A percentile compares a stretch with the other conserved stretches of the same genome.
phyloP scores from a whole-genome alignment of 2,329 filamentous ascomycete genomes.

The Falciphora oryzae region DNA sequence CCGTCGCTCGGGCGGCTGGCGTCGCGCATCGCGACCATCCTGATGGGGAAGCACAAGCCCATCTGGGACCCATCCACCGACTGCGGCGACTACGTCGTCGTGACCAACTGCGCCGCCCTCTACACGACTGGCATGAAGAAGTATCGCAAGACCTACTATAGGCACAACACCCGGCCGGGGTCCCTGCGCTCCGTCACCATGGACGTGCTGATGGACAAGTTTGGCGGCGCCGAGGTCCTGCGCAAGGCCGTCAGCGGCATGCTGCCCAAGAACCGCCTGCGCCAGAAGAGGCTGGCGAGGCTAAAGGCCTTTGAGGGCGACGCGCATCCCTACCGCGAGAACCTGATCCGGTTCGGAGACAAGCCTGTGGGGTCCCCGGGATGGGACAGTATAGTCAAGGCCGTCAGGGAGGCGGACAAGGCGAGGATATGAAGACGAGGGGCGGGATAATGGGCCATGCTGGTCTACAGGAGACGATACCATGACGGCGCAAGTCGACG shows the following conservation, averaged over 20 bases:
- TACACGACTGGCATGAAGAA: slow-evolving; percentile 89
- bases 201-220: slow-evolving; percentile 91
- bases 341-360: slow-evolving; percentile 69
- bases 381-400: slow-evolving; percentile 46
- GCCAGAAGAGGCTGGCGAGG: slow-evolving; percentile 79
- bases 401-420: slow-evolving; percentile 43
- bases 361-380: slow-evolving; percentile 47
- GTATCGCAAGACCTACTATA: slow-evolving; percentile 92
- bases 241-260: slow-evolving; percentile 91
- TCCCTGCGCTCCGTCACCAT: slow-evolving; percentile 84
- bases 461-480: neutral
- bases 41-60: slow-evolving; percentile 99
- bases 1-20: slow-evolving; percentile 88
- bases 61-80: slow-evolving; percentile 96
- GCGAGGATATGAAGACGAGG: slow-evolving; percentile 39
- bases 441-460: neutral
- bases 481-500: neutral
- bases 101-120: slow-evolving; percentile 80
- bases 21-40: slow-evolving; percentile 74
- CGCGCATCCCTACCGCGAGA: slow-evolving; percentile 85
- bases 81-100: slow-evolving; percentile 98
- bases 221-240: slow-evolving; percentile 87
- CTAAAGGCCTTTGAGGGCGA: slow-evolving; percentile 96
- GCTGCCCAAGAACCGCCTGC: slow-evolving; percentile 92
- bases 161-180: slow-evolving; percentile 86